Conservation (phyloP, 768 basidiomycete genomes). For the Russula compacta region DNA sequence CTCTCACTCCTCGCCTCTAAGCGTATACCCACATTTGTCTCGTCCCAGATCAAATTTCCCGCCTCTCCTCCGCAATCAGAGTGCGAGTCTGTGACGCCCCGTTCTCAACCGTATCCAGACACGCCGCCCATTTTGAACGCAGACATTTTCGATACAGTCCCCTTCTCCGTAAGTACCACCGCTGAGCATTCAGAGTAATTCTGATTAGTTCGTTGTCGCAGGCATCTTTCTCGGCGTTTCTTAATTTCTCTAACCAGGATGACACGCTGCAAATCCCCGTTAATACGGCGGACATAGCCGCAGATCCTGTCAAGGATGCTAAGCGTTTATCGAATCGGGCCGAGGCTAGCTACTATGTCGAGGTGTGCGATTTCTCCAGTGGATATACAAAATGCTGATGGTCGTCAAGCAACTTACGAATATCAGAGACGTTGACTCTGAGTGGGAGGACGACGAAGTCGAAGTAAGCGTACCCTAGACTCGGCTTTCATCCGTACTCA, state of each 20-base stretch:
- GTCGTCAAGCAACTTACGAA: conserved; percentile 15
- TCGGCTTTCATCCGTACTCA: not conserved
- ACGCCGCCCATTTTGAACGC: conserved; percentile 19
- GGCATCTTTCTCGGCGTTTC: conserved; percentile 18
- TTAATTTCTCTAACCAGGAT: not conserved
- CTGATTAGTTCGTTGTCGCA: not conserved
- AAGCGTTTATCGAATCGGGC: conserved; percentile 11
- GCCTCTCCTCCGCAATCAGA: conserved; percentile 14
- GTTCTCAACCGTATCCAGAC: conserved; percentile 8
- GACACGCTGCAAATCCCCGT: not conserved
- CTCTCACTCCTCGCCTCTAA: not conserved
- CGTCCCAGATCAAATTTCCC: not conserved
- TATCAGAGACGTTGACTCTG: conserved; percentile 19
- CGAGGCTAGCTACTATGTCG: conserved; percentile 20
- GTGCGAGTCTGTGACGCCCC: conserved; percentile 2
- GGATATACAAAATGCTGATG: not conserved
- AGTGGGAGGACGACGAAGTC: conserved; percentile 21
- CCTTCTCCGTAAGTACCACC: conserved; percentile 19
- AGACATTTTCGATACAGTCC: conserved; percentile 18
- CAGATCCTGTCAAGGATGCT: not conserved
- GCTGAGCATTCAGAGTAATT: not conserved
- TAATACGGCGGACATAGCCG: not conserved
- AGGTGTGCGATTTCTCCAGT: conserved; percentile 6
- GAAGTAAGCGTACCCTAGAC: conserved; percentile 5
- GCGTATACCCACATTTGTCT: not conserved